A percentile compares a stretch with the other conserved stretches of the same genome.
These are phyloP conservation scores for Penicillium verrucosum DNA, from an alignment of 2,329 filamentous ascomycete species.

Conservation along the genomic window DNA sequence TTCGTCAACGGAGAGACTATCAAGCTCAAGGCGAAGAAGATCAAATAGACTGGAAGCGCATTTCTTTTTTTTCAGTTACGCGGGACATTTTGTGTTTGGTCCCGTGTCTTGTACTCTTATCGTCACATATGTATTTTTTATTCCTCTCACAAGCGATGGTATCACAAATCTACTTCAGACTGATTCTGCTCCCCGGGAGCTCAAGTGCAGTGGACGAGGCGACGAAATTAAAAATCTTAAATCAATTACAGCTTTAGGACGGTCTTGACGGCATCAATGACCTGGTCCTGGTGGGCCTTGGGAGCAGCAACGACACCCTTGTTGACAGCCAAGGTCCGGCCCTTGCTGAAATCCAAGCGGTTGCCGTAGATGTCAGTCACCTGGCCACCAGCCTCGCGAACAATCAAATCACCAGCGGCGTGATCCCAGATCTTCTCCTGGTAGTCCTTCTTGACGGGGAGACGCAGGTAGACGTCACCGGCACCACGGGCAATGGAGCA, in stretches of 20 bases:
- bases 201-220: not conserved
- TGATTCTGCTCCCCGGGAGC: conserved; percentile 11
- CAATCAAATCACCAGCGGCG: conserved; percentile 89
- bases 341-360: conserved; percentile 78
- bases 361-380: conserved; percentile 88
- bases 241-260: conserved; percentile 57
- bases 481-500: conserved; percentile 90
- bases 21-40: conserved; percentile 97
- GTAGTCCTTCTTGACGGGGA: conserved; percentile 82
- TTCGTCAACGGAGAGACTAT: conserved; percentile 98
- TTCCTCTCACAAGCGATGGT: conserved; percentile 25
- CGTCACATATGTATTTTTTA: conserved; percentile 18
- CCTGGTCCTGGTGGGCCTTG: conserved; percentile 67
- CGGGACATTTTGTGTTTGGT: conserved; percentile 26
- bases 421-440: conserved; percentile 99
- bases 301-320: conserved; percentile 92
- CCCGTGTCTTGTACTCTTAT: conserved; percentile 25
- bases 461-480: conserved; percentile 87
- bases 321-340: conserved; percentile 82
- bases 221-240: conserved; percentile 5
- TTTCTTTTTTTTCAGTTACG: conserved; percentile 22
- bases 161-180: conserved; percentile 35
- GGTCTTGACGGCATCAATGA: conserved; percentile 77
- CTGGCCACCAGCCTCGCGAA: conserved; percentile 85
- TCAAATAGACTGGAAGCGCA: conserved; percentile 60